phyloP scores from a whole-genome alignment of 2,329 filamentous ascomycete genomes.

The Monilinia vaccinii-corymbosi region DNA sequence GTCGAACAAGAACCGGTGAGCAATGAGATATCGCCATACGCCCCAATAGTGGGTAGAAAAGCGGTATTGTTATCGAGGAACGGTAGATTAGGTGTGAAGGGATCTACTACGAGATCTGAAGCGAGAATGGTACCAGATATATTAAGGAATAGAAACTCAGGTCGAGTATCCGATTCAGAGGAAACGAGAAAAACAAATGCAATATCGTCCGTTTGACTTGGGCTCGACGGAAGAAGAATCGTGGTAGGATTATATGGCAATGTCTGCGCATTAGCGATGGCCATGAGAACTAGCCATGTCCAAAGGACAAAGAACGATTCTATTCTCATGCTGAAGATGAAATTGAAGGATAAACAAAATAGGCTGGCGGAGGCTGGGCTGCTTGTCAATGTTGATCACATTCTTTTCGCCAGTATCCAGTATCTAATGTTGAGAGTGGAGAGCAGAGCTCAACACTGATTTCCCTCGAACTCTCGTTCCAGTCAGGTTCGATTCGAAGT shows the following conservation, averaged over 20 bases:
- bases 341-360: slow-evolving; percentile 5
- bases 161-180: slow-evolving; percentile 23
- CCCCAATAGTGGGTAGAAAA: slow-evolving; percentile 59
- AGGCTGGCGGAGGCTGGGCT: slow-evolving; percentile 9
- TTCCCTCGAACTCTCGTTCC: slow-evolving; percentile 6
- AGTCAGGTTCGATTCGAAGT: neutral
- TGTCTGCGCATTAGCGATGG: slow-evolving; percentile 30
- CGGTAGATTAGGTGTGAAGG: slow-evolving; percentile 48
- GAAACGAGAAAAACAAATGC: slow-evolving; percentile 59
- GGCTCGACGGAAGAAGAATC: slow-evolving; percentile 48
- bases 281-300: slow-evolving; percentile 12
- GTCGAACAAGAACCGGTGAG: slow-evolving; percentile 64
- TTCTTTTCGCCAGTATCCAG: slow-evolving; percentile 10
- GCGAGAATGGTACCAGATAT: slow-evolving; percentile 48
- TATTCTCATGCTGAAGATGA: slow-evolving; percentile 19
- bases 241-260: slow-evolving; percentile 73
- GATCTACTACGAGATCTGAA: slow-evolving; percentile 37
- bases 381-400: slow-evolving; percentile 15
- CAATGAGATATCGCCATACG: slow-evolving; percentile 61
- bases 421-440: neutral
- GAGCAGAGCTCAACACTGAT: slow-evolving; percentile 16
- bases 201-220: slow-evolving; percentile 40
- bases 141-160: slow-evolving; percentile 55
- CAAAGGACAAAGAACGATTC: slow-evolving; percentile 16
- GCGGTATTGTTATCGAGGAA: slow-evolving; percentile 51